Evolutionary conservation across 352 stramenopile species (phyloP), one percentile per base, ranked within the genome.

Genomic region (Globisporangium lucens): DNA sequence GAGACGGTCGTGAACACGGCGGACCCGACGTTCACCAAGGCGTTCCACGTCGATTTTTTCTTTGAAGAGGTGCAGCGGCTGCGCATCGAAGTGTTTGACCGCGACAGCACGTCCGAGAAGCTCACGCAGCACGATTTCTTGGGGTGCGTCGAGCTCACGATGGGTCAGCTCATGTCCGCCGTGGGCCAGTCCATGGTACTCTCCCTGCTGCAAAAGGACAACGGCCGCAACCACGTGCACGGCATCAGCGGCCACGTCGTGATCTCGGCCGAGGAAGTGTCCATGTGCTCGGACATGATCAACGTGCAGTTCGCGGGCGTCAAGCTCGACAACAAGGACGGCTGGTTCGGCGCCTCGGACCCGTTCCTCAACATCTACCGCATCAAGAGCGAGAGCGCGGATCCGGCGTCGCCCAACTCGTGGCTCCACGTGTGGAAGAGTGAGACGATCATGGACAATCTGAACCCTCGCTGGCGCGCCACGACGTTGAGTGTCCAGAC

Each of bases 51-150:
- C 27, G 83, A 90, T 59, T 93, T 87, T 61, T 89, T 87, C 66
- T 93, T 93, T 63, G 85, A 93, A 65, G 88, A 96, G 36, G 80
- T 95, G 1, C 88, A 96, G 74, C 78, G 81, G 12, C 67, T 96
- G 43, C 73, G 84, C 24, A 70, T 96, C 12, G 88, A 96, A 41
- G 81, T 92, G 0, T 96, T 91, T 69, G 86, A 96, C 71, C 80
- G 85, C 22, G 85, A 94, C 72, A 85, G 80, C 63, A 56, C 61
- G 24, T 94, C 82, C 0, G 81, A 90, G 33, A 78, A 72, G 65
- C 72, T 93, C 17, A 77, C 70, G 4, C 72, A 72, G 10, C 84
- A 93, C 61, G 84, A 93, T 67, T 93, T 93, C 59, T 66, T 93
- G 2, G 84, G 84, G 10, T 93, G 84, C 59, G 80, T 90, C 15